Evolutionary conservation across 2,329 filamentous ascomycete genomes (phyloP), one percentile per base, ranked within the genome.

Genomic region (Alternaria sp.): DNA sequence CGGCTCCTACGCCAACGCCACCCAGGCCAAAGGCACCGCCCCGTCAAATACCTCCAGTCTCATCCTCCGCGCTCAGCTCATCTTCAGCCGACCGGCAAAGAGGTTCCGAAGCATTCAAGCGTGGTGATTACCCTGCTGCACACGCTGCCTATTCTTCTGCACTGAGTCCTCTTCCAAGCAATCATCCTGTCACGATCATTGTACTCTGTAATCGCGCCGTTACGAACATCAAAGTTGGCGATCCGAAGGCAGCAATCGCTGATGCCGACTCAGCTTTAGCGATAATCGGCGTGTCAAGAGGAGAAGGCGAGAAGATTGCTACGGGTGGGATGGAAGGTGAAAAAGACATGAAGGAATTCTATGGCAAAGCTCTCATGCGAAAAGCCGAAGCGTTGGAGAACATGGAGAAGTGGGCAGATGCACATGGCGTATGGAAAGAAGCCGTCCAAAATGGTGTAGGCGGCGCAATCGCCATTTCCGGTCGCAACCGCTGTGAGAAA

Each of bases 311-410:
- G 81, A 87, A 83, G 7, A 93, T 99, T 46, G 85, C 90, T 19
- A 83, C 97, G 0, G 85, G 84, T 21, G 84, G 83, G 13, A 82
- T 83, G 6, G 86, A 86, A 59, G 81, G 82, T 8, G 84, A 85
- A 19, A 96, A 96, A 69, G 91, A 95, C 51, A 97, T 99, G 92
- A 91, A 89, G 67, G 94, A 97, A 17, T 92, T 97, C 66, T 98
- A 91, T 75, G 94, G 93, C 57, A 99, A 98, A 80, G 95, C 95
- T 0, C 83, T 98, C 28, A 95, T 92, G 82, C 91, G 96, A 57
- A 98, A 98, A 83, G 96, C 96, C 1, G 96, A 99, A 81, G 96
- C 93, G 1, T 85, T 98, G 8, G 96, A 99, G 79, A 91, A 97
- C 76, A 91, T 99, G 85, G 96, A 99, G 82, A 93, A 91, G 77